phyloP scores from a whole-genome alignment of 139 green algal species.

The Chlorella sp. region DNA sequence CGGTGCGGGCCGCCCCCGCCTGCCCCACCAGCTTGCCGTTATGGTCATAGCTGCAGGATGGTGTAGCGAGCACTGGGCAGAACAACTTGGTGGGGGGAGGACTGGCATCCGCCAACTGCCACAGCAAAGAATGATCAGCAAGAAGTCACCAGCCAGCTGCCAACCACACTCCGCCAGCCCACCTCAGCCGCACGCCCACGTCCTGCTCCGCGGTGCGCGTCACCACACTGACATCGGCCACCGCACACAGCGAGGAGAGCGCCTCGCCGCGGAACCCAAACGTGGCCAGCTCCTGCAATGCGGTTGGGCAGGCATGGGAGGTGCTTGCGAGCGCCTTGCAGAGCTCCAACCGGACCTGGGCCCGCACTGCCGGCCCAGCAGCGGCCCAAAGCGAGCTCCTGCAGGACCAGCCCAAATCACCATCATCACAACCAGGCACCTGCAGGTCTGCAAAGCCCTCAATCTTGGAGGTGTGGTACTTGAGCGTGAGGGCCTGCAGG shows the following conservation, averaged over 20 bases:
- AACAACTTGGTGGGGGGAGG: neutral
- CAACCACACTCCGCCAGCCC: neutral
- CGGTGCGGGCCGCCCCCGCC: slow-evolving; percentile 57
- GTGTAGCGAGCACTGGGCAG: neutral
- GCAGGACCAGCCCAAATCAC: too few species aligned
- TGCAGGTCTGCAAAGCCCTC: slow-evolving; percentile 81
- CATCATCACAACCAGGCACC: too few species aligned
- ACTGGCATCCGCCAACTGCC: neutral
- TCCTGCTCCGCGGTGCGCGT: slow-evolving; percentile 79
- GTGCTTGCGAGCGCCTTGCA: too few species aligned
- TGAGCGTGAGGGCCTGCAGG: slow-evolving; percentile 73
- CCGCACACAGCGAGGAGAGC: slow-evolving; percentile 90
- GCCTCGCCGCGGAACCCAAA: slow-evolving; percentile 98
- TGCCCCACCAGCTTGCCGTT: slow-evolving; percentile 53
- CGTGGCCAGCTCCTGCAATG: slow-evolving; percentile 77
- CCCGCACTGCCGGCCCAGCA: too few species aligned
- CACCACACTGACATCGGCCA: slow-evolving; percentile 77
- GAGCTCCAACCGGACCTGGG: too few species aligned
- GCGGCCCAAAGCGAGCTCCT: too few species aligned
- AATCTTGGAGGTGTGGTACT: slow-evolving; percentile 98
- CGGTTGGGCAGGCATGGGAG: neutral
- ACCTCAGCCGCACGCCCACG: slow-evolving; percentile 31
- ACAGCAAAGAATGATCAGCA: neutral
- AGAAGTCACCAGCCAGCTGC: too few species aligned
- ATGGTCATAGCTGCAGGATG: slow-evolving; percentile 63